phyloP scores from a whole-genome alignment of 2,329 filamentous ascomycete species.

The Verruconis gallopava region DNA sequence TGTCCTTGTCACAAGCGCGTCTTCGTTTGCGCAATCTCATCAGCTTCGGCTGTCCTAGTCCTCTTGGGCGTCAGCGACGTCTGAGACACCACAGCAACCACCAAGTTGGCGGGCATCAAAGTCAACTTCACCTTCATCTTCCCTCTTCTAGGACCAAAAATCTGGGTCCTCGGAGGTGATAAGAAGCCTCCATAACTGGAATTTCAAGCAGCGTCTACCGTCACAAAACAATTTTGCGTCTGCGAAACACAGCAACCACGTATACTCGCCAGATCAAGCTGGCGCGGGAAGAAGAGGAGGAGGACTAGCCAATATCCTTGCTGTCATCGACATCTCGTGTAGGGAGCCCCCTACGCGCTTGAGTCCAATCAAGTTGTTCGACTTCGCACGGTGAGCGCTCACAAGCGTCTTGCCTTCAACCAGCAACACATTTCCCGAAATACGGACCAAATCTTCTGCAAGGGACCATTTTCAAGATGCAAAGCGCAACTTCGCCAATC shows the following conservation, averaged over 20 bases:
- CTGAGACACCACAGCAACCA: slow-evolving; percentile 33
- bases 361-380: slow-evolving; percentile 37
- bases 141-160: slow-evolving; percentile 83
- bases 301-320: not conserved
- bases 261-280: slow-evolving; percentile 6
- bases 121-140: slow-evolving; percentile 61
- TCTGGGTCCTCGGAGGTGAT: slow-evolving; percentile 95
- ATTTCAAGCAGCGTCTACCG: too few relatives aligned
- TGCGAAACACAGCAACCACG: slow-evolving; percentile 14
- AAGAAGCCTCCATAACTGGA: slow-evolving; percentile 93
- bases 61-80: not conserved
- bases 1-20: too few relatives aligned
- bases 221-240: not conserved
- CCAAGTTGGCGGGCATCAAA: slow-evolving; percentile 89
- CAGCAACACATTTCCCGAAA: not conserved
- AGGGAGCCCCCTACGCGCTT: slow-evolving; percentile 34
- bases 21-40: slow-evolving; percentile 1
- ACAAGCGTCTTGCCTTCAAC: slow-evolving; percentile 34
- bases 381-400: slow-evolving; percentile 39
- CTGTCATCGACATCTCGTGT: slow-evolving; percentile 22
- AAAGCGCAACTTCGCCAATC: slow-evolving; percentile 13
- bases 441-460: slow-evolving; percentile 4
- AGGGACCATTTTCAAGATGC: slow-evolving; percentile 4
- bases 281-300: not conserved
- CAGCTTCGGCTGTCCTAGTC: not conserved